Conservation (phyloP, 2,329 filamentous ascomycete species). For the Aureobasidium sp. region DNA sequence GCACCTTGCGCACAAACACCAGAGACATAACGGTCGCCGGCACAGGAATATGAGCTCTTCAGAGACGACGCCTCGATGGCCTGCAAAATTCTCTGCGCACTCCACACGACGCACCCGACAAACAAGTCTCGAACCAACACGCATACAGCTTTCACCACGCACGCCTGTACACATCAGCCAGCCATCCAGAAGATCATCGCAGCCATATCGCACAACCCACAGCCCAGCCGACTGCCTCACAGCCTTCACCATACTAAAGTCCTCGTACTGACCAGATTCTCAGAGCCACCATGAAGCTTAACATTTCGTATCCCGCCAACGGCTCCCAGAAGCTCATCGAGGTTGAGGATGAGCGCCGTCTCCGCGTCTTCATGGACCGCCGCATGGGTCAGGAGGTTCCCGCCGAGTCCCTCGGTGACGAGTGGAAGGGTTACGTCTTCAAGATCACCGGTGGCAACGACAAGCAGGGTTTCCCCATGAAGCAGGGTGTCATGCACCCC, state of each 20-base stretch:
- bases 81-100: neutral
- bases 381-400: slow-evolving; percentile 90
- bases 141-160: neutral
- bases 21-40: neutral
- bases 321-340: slow-evolving; percentile 99
- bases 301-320: slow-evolving; percentile 90
- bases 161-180: neutral
- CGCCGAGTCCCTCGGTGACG: slow-evolving; percentile 91
- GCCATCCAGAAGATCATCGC: neutral
- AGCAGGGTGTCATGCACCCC: slow-evolving; percentile 99
- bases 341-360: slow-evolving; percentile 98
- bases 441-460: slow-evolving; percentile 99
- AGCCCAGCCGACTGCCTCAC: neutral
- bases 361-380: slow-evolving; percentile 98
- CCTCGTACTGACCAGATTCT: neutral
- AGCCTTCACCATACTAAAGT: neutral
- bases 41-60: neutral
- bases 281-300: slow-evolving; percentile 61
- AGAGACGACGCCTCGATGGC: neutral
- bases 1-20: neutral
- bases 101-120: neutral
- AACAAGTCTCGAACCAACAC: neutral
- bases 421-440: slow-evolving; percentile 99
- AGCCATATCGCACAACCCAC: neutral
- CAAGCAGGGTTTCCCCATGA: slow-evolving; percentile 99